A percentile compares a stretch with the other conserved stretches of the same genome.
Evolutionary conservation across 805 yeast genomes (phyloP).

Genomic region (Candida chauliodis): DNA sequence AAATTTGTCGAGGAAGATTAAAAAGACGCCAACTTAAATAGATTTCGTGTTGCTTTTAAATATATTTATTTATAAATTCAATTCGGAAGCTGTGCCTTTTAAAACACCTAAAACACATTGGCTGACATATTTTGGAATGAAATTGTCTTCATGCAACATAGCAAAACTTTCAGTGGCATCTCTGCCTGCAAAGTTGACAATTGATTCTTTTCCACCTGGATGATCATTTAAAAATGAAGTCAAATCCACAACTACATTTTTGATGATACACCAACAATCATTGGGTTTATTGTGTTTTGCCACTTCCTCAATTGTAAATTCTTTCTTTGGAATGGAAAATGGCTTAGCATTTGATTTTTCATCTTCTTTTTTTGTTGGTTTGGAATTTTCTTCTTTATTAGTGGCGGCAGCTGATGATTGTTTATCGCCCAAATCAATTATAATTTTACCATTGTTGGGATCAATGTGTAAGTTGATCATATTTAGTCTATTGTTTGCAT

Average conservation of each 20-base stretch:
- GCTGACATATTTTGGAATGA: constrained; percentile 47
- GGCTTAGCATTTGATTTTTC: constrained; percentile 9
- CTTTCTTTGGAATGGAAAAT: constrained; percentile 45
- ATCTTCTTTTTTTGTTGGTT: constrained; percentile 5
- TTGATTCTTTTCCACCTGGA: constrained; percentile 63
- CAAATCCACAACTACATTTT: constrained; percentile 48
- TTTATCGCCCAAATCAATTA: constrained; percentile 29
- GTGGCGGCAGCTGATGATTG: background rate
- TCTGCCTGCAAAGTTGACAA: constrained; percentile 44
- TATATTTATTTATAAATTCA: constrained; percentile 13
- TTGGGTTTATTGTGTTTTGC: constrained; percentile 41
- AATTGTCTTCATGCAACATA: constrained; percentile 56
- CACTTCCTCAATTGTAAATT: constrained; percentile 45
- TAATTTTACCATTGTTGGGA: constrained; percentile 30
- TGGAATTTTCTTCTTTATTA: background rate
- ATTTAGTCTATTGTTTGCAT: constrained; percentile 34
- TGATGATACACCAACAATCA: constrained; percentile 55
- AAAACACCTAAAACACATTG: constrained; percentile 48
- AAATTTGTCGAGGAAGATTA: constrained; percentile 47
- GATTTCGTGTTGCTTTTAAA: background rate
- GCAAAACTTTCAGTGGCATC: constrained; percentile 49
- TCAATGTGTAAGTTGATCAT: constrained; percentile 44
- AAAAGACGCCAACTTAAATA: background rate
- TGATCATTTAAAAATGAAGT: constrained; percentile 43
- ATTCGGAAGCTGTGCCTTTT: constrained; percentile 44